phyloP scores from a whole-genome alignment of 225 moss, liverwort and hornwort species.

The Polytrichum formosum region DNA sequence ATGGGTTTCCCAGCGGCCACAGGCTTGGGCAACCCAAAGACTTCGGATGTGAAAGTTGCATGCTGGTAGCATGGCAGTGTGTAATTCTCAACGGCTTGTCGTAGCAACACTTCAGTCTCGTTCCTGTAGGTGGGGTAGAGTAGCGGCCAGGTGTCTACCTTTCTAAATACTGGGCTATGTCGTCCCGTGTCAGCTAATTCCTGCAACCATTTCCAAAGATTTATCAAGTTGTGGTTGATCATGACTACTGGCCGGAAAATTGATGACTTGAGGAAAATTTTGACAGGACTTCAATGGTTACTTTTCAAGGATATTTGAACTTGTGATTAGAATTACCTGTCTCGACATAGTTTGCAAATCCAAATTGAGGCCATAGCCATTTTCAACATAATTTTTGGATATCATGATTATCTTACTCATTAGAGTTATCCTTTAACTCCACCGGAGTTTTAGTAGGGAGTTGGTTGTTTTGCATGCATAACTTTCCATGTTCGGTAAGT shows the following conservation, averaged over 20 bases:
- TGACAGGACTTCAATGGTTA: neutral
- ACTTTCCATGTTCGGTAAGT: no score
- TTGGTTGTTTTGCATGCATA: no score
- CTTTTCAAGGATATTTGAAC: neutral
- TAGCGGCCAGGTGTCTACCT: conserved; percentile 28
- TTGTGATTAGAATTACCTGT: neutral
- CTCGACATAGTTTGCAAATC: no score
- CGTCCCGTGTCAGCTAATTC: neutral
- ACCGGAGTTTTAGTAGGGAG: no score
- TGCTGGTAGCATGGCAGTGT: conserved; percentile 43
- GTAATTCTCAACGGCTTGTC: conserved; percentile 39
- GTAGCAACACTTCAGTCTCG: conserved; percentile 39
- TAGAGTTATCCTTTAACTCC: no score
- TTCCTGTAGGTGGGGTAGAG: conserved; percentile 46
- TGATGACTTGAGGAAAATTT: neutral
- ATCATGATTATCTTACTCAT: no score
- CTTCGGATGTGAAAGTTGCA: conserved; percentile 33
- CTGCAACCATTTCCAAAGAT: conserved; percentile 13
- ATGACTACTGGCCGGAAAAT: neutral
- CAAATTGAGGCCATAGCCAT: no score
- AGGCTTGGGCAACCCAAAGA: conserved; percentile 48
- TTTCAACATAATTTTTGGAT: no score
- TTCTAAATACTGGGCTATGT: conserved; percentile 1
- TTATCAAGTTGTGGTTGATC: neutral
- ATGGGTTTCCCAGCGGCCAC: conserved; percentile 20